Conservation (phyloP, 768 basidiomycete genomes). For the Collybia sp. region DNA sequence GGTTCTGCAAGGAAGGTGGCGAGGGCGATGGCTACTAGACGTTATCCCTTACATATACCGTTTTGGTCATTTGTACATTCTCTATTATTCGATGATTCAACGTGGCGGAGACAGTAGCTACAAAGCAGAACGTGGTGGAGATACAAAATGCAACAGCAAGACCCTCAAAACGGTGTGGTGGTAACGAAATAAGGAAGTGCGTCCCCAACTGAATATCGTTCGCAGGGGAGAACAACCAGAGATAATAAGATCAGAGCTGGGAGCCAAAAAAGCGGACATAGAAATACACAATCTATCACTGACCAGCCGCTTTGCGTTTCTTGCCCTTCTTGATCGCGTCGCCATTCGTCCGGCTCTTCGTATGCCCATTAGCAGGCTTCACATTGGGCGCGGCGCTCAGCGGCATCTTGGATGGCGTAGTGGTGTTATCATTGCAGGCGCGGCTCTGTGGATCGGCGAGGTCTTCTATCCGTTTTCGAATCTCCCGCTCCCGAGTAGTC, state of each 20-base stretch:
- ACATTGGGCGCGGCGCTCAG: conserved; percentile 21
- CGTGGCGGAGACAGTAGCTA: neutral
- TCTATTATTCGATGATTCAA: no score
- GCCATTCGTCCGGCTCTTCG: conserved; percentile 34
- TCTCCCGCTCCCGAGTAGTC: conserved; percentile 71
- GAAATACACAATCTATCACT: conserved; percentile 19
- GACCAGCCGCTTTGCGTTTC: conserved; percentile 43
- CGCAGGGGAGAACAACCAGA: no score
- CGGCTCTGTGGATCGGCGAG: conserved; percentile 47
- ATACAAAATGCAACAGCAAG: conserved; percentile 9
- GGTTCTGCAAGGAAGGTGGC: conserved; percentile 92
- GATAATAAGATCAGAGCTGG: no score
- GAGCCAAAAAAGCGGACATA: conserved; percentile 21
- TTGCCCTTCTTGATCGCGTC: conserved; percentile 54
- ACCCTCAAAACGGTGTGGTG: conserved; percentile 1
- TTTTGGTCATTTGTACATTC: neutral
- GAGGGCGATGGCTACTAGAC: conserved; percentile 92
- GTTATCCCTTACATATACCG: neutral
- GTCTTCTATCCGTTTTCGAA: conserved; percentile 76
- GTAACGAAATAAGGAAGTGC: conserved; percentile 7
- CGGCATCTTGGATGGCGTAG: conserved; percentile 23
- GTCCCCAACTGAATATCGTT: neutral
- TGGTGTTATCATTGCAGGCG: conserved; percentile 21
- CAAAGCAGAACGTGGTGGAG: conserved; percentile 1
- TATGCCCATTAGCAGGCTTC: conserved; percentile 42